A percentile compares a stretch with the other conserved stretches of the same genome.
These are phyloP conservation scores for Candida tropicalis DNA, from an alignment of 1,139 yeast species.

Conservation along the genomic window DNA sequence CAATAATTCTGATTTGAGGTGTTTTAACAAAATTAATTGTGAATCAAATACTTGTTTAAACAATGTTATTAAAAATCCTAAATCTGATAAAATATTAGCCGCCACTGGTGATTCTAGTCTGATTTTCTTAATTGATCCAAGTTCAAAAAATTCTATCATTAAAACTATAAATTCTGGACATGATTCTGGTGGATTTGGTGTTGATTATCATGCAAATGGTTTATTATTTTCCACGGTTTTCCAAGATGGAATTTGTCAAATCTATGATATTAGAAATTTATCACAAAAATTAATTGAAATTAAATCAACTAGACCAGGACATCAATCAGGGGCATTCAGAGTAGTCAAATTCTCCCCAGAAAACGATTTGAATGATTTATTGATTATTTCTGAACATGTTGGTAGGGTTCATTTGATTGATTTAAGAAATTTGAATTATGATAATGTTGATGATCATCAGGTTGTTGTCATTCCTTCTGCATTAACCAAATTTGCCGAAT, in stretches of 20 bases:
- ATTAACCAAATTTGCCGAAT: conserved; percentile 43
- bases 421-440: conserved; percentile 63
- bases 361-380: conserved; percentile 67
- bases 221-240: conserved; percentile 75
- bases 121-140: conserved; percentile 42
- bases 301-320: conserved; percentile 62
- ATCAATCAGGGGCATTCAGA: conserved; percentile 62
- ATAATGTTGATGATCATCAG: conserved; percentile 54
- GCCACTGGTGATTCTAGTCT: conserved; percentile 47
- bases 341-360: conserved; percentile 67
- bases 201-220: conserved; percentile 76
- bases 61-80: conserved; percentile 39
- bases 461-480: conserved; percentile 60
- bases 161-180: conserved; percentile 54
- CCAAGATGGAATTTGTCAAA: conserved; percentile 78
- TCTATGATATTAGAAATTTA: conserved; percentile 74
- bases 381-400: conserved; percentile 80
- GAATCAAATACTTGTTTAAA: conserved; percentile 45
- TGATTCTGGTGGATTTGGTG: conserved; percentile 87
- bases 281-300: conserved; percentile 53
- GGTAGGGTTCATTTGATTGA: conserved; percentile 86
- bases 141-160: conserved; percentile 22
- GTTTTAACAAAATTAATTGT: conserved; percentile 34
- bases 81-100: conserved; percentile 30
- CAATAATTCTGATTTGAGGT: conserved; percentile 44